Evolutionary conservation across 2,329 filamentous ascomycete genomes (phyloP).

Genomic region (Magnaporthales sp.): DNA sequence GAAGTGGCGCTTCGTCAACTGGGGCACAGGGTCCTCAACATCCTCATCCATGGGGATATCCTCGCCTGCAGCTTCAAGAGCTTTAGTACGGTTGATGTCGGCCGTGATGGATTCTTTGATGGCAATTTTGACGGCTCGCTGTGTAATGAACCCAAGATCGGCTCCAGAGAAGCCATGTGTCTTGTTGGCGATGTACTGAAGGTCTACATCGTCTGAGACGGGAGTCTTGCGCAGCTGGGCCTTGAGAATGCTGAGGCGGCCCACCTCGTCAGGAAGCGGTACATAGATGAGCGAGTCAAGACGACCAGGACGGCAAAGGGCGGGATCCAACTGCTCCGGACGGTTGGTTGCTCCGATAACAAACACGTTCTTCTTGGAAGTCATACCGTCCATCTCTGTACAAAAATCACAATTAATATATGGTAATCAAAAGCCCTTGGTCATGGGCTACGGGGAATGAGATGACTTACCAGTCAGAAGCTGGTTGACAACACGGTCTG

Average conservation of each 20-base stretch:
- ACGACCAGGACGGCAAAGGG: constrained; percentile 95
- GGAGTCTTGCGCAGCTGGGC: constrained; percentile 98
- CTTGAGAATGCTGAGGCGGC: constrained; percentile 81
- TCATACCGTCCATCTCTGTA: constrained; percentile 96
- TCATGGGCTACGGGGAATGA: not conserved
- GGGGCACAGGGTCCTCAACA: constrained; percentile 84
- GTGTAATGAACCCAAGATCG: constrained; percentile 97
- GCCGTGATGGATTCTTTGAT: constrained; percentile 92
- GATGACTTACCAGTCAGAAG: constrained; percentile 75
- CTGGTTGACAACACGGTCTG: constrained; percentile 99
- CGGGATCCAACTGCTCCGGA: constrained; percentile 96
- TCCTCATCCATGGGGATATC: constrained; percentile 78
- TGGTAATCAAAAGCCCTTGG: not conserved
- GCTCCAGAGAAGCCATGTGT: constrained; percentile 99
- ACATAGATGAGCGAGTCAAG: constrained; percentile 98
- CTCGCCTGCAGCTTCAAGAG: constrained; percentile 76
- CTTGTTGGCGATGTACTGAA: constrained; percentile 88
- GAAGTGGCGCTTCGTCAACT: constrained; percentile 93
- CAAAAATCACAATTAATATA: not conserved
- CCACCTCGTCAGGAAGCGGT: constrained; percentile 84
- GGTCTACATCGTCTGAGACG: constrained; percentile 76
- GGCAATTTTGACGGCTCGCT: constrained; percentile 97
- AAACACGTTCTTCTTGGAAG: constrained; percentile 99
- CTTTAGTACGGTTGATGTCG: constrained; percentile 87
- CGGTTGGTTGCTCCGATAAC: constrained; percentile 98